Evolutionary conservation across 2,329 filamentous ascomycete genomes (phyloP).

Genomic region (Diaporthe sp.): DNA sequence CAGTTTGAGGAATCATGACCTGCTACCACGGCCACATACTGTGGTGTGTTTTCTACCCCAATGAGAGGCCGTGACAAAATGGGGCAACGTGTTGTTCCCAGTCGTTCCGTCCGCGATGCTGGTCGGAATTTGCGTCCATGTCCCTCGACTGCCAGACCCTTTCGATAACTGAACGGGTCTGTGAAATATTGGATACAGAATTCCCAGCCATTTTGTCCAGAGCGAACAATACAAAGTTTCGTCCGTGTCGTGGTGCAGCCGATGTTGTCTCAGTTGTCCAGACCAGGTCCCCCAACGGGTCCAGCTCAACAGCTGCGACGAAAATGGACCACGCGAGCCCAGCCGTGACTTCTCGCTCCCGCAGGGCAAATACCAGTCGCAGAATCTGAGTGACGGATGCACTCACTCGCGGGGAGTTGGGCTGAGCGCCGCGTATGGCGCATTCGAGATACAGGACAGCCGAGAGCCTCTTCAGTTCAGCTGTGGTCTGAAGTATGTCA

Average conservation of each 20-base stretch:
- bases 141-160: constrained; percentile 63
- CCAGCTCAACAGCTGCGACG: constrained; percentile 58
- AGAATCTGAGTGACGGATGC: constrained; percentile 52
- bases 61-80: constrained; percentile 24
- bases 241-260: constrained; percentile 48
- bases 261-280: constrained; percentile 46
- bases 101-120: constrained; percentile 3
- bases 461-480: constrained; percentile 59
- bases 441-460: constrained; percentile 62
- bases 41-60: background rate
- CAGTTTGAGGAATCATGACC: no score
- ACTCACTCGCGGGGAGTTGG: constrained; percentile 51
- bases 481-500: constrained; percentile 51
- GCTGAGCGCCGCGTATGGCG: constrained; percentile 58
- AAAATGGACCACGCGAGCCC: constrained; percentile 59
- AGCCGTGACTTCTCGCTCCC: constrained; percentile 50
- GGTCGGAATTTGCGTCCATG: constrained; percentile 26
- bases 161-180: constrained; percentile 60
- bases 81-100: constrained; percentile 28
- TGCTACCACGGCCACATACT: no score
- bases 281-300: constrained; percentile 51
- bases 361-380: constrained; percentile 50
- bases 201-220: constrained; percentile 56
- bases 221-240: constrained; percentile 56
- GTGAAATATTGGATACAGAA: constrained; percentile 58